phyloP scores from a whole-genome alignment of 495 filamentous ascomycete genomes.

The Aspergillus cavernicola region DNA sequence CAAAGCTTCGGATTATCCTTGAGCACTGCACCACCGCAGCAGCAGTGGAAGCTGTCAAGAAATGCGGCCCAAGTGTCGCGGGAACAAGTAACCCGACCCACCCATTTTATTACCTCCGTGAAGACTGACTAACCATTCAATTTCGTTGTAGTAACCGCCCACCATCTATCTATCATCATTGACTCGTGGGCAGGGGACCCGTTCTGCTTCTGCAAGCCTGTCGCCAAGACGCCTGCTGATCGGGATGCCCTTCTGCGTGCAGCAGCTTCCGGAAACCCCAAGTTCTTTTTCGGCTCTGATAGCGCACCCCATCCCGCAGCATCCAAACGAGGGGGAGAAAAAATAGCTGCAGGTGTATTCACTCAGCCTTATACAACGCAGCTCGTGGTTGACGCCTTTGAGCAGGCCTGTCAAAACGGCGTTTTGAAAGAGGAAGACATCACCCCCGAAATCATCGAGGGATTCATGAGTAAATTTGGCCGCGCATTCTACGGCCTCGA shows the following conservation, averaged over 20 bases:
- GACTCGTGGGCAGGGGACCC: conserved; percentile 73
- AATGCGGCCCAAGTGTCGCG: conserved; percentile 68
- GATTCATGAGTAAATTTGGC: conserved; percentile 73
- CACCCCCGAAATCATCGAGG: conserved; percentile 65
- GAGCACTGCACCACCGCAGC: conserved; percentile 79
- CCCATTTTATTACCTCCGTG: not conserved
- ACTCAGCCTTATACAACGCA: conserved; percentile 85
- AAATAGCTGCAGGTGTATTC: conserved; percentile 80
- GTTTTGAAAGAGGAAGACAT: conserved; percentile 62
- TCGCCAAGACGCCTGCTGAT: conserved; percentile 71
- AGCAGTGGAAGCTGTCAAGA: conserved; percentile 72
- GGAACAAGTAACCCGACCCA: conserved; percentile 16
- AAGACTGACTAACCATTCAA: not conserved
- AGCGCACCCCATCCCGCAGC: conserved; percentile 72
- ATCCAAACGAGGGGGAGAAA: conserved; percentile 64
- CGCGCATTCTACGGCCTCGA: conserved; percentile 64
- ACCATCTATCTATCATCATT: conserved; percentile 75
- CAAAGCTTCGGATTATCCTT: conserved; percentile 72
- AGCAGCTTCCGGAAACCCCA: conserved; percentile 60
- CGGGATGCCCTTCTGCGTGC: conserved; percentile 71
- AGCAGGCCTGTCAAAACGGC: conserved; percentile 63
- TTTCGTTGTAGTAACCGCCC: conserved; percentile 55
- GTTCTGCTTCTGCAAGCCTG: conserved; percentile 85
- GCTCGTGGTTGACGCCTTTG: conserved; percentile 68
- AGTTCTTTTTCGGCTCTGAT: conserved; percentile 77